Evolutionary conservation across 352 stramenopile species (phyloP), one percentile per base, ranked within the genome.

Genomic region (Globisporangium nodosum): DNA sequence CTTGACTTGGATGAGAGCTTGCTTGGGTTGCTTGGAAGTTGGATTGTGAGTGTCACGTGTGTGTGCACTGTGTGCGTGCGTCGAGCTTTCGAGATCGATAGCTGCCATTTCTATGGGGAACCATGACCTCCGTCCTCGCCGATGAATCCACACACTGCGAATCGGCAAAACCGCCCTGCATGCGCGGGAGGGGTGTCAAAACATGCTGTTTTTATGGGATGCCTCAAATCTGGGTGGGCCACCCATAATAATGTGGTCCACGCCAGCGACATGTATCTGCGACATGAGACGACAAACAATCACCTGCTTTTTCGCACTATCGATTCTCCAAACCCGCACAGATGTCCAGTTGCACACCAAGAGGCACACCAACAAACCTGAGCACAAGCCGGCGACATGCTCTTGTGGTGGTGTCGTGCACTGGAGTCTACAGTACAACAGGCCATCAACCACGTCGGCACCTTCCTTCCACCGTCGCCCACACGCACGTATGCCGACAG

Each of bases 371-470:
- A 35, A 8, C 31, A 8, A 39, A 9, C 33, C 5, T 12, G 33
- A 24, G 21, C 21, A 24, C 33, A 9, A 39, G 33, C 33, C 33
- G 33, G 33, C 33, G 33, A 39, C 33, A 39, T 39, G 33, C 3
- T 35, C 5, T 7, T 12, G 33, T 39, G 4, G 31, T 35, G 21
- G 21, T 15, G 37, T 42, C 13, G 37, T 42, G 40, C 53, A 27
- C 27, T 49, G 40, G 30, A 30, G 53, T 58, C 40, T 54, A 54
- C 55, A 60, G 46, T 61, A 61, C 47, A 5, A 27, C 3, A n/a
- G 30, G 13, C n/a, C 27, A 30, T 30, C 48, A 24, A 3, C 15
- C 15, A 16, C 43, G 18, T 21, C 8, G 18, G 16, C 43, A 45
- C 7, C 39, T 7, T 46, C 40, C 15, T 55, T 52, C 47, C 24